Percentiles rank a stretch among this genome's conserved stretches.
phyloP scores from a whole-genome alignment of 2,329 filamentous ascomycete species.

The Nannizziopsis barbatae region DNA sequence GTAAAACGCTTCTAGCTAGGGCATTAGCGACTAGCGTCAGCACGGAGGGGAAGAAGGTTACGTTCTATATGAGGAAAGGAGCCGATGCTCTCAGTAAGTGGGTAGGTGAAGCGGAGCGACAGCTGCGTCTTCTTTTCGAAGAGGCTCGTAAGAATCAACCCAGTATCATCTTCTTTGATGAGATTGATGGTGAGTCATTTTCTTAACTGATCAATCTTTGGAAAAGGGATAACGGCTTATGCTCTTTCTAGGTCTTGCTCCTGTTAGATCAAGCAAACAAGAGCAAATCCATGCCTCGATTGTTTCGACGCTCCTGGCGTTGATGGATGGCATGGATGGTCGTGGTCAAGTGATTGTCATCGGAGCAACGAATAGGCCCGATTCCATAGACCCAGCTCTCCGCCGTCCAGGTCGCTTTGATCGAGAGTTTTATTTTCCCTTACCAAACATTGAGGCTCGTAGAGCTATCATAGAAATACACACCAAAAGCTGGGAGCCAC shows the following conservation, averaged over 20 bases:
- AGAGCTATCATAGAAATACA: conserved; percentile 89
- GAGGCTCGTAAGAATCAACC: conserved; percentile 92
- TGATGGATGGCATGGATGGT: conserved; percentile 99
- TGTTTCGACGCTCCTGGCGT: conserved; percentile 78
- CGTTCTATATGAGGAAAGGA: conserved; percentile 98
- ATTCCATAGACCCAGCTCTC: conserved; percentile 95
- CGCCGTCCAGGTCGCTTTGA: conserved; percentile 97
- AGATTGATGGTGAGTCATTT: conserved; percentile 65
- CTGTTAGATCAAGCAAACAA: conserved; percentile 92
- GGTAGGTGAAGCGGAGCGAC: conserved; percentile 96
- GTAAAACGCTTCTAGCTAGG: conserved; percentile 91
- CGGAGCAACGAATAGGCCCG: conserved; percentile 95
- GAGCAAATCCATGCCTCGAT: conserved; percentile 98
- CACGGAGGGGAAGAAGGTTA: conserved; percentile 82
- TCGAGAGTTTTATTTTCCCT: conserved; percentile 92
- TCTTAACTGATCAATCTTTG: background rate
- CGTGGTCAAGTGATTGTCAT: conserved; percentile 97
- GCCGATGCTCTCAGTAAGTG: conserved; percentile 96
- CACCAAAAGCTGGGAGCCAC: conserved; percentile 79
- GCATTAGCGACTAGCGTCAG: conserved; percentile 86
- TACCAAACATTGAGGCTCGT: conserved; percentile 70
- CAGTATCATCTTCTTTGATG: conserved; percentile 99
- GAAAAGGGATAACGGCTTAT: background rate
- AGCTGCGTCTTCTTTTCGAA: conserved; percentile 85
- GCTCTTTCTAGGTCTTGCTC: conserved; percentile 51